Evolutionary conservation across 176 grass and related monocot species (phyloP), one percentile per base, ranked within the genome.

Genomic region (Typha latifolia): DNA sequence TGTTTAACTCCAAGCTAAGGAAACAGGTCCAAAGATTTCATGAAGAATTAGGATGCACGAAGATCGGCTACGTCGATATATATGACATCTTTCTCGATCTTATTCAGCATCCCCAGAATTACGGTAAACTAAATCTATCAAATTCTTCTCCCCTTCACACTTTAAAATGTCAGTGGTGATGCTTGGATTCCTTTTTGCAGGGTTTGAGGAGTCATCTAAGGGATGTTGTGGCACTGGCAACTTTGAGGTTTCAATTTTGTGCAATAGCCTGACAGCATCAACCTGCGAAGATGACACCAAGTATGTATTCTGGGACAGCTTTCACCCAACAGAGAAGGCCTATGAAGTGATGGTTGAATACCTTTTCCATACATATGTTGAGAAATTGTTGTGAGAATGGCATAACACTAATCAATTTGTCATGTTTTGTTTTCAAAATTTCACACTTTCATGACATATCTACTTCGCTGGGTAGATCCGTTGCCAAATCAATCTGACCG

Each of bases 241-340:
- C 0, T 73, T 84, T 9, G 81, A 74, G 64, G 81, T 74, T 49
- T 11, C 75, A 34, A 19, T 84, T 1, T 59, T 74, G 24, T 79
- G 81, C 70, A 84, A 78, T 69, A 26, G 6, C 23, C 14, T 79
- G 81, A 84, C 69, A 69, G 70, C 81, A 62, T 62, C 23, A 55
- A 84, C 81, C 24, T 84, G 81, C 66, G 62, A 56, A 8, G 70
- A 84, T 34, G 75, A 74, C 70, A 57, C 65, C 1, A 78, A 69
- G 4, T 84, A 74, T 11, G 69, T 84, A 15, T 84, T 84, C 49
- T 84, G 81, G 81, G 81, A 84, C 66, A 74, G 70, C 66, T 79
- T 70, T 66, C 75, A 79, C 24, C 75, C 75, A 2, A 79, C 75
- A 1, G 26, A 78, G 70, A 74, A 57, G 27, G 66, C 75, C 1